These are phyloP conservation scores for Agrocybe praecox DNA, from an alignment of 768 basidiomycete genomes.

Conservation along the genomic window DNA sequence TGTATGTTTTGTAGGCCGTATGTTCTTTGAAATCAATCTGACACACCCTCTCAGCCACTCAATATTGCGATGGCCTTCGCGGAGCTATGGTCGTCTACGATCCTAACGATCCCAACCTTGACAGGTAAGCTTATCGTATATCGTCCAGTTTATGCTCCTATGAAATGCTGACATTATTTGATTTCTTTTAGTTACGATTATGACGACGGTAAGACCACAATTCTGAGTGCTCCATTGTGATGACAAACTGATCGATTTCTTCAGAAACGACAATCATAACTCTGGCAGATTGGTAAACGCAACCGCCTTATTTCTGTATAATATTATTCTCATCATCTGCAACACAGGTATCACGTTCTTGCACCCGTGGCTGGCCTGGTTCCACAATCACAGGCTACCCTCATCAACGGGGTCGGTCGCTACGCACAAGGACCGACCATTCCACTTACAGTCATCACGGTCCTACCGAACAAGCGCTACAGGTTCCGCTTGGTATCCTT, in stretches of 20 bases:
- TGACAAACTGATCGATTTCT: neutral
- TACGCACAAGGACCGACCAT: slow-evolving; percentile 35
- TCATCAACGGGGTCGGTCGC: slow-evolving; percentile 50
- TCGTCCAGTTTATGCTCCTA: neutral
- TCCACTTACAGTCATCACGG: slow-evolving; percentile 41
- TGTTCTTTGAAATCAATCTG: neutral
- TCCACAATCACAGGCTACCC: slow-evolving; percentile 29
- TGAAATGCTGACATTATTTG: neutral
- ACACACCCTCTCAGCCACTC: slow-evolving; percentile 32
- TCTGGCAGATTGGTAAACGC: slow-evolving; percentile 44
- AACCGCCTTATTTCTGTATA: neutral
- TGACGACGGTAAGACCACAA: neutral
- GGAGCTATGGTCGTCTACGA: slow-evolving; percentile 52
- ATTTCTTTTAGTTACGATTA: neutral
- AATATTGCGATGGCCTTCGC: slow-evolving; percentile 60
- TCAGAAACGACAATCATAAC: slow-evolving; percentile 46
- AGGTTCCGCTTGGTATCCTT: slow-evolving; percentile 45
- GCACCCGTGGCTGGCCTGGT: slow-evolving; percentile 20
- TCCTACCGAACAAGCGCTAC: slow-evolving; percentile 36
- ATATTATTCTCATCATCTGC: neutral
- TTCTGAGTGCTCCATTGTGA: neutral
- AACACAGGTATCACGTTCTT: slow-evolving; percentile 22
- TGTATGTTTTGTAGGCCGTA: slow-evolving; percentile 24
- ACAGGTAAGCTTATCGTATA: neutral
- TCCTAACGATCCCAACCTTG: slow-evolving; percentile 30